Evolutionary conservation across 371 early-diverging fungal species (phyloP).

Genomic region (Mortierella sp.): DNA sequence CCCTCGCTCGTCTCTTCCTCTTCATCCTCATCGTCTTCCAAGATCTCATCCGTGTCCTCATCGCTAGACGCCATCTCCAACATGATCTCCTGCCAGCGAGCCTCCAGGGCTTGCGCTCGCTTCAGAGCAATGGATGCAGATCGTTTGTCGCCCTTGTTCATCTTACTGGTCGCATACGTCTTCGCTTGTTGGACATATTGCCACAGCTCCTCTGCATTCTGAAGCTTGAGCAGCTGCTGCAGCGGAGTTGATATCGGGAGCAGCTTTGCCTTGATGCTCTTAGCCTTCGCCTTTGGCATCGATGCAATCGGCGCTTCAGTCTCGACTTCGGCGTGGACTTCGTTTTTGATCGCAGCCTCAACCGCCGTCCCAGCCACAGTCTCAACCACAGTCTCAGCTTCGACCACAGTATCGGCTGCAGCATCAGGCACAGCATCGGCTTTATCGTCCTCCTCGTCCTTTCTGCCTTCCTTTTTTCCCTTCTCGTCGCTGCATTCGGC

Average conservation of each 20-base stretch:
- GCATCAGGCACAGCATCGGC: too few species aligned
- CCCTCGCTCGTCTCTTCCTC: slow-evolving; percentile 17
- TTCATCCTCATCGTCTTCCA: slow-evolving; percentile 39
- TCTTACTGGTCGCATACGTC: slow-evolving; percentile 44
- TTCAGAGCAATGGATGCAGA: slow-evolving; percentile 52
- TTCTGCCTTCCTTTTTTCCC: not conserved
- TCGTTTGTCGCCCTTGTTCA: slow-evolving; percentile 55
- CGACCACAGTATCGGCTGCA: too few species aligned
- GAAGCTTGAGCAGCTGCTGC: slow-evolving; percentile 35
- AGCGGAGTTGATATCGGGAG: slow-evolving; percentile 52
- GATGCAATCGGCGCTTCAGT: slow-evolving; percentile 10
- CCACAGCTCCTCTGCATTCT: slow-evolving; percentile 50
- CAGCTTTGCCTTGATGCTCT: slow-evolving; percentile 46
- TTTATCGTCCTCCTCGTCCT: not conserved
- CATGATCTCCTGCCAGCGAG: slow-evolving; percentile 49
- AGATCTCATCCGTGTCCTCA: slow-evolving; percentile 34
- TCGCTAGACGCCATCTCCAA: slow-evolving; percentile 50
- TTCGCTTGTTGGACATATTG: slow-evolving; percentile 52
- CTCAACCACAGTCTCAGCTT: too few species aligned
- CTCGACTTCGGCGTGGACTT: not conserved
- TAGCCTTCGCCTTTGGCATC: slow-evolving; percentile 31
- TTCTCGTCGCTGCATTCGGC: not conserved
- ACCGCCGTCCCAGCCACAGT: too few species aligned
- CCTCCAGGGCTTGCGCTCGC: slow-evolving; percentile 45
- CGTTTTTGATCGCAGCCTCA: too few species aligned